These are phyloP conservation scores for Cladophialophora immunda DNA, from an alignment of 2,329 filamentous ascomycete species.

Conservation along the genomic window DNA sequence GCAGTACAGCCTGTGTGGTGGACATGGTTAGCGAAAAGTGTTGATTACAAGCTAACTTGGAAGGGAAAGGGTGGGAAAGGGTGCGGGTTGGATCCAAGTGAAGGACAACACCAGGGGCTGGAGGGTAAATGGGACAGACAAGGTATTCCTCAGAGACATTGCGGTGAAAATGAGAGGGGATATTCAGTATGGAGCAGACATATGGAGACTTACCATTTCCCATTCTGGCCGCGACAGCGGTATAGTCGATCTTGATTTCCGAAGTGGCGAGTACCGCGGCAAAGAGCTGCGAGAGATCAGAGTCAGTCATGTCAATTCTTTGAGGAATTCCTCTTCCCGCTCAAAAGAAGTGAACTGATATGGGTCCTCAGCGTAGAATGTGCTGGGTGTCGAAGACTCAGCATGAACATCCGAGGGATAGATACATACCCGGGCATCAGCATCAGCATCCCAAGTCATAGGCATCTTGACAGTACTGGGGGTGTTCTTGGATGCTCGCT, in stretches of 20 bases:
- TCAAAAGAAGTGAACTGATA: neutral
- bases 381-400: neutral
- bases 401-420: neutral
- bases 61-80: no score
- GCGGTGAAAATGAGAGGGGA: neutral
- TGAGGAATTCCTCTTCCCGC: no score
- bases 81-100: no score
- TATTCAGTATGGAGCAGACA: neutral
- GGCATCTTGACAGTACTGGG: conserved; percentile 31
- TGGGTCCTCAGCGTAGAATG: neutral
- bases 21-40: neutral
- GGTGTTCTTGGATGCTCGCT: neutral
- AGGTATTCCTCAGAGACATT: neutral
- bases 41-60: neutral
- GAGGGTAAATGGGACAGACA: no score
- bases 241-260: neutral
- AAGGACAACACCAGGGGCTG: no score
- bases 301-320: neutral
- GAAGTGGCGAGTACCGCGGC: conserved; percentile 5
- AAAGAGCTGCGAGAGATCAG: conserved; percentile 4
- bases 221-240: conserved; percentile 7
- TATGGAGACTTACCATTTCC: conserved; percentile 15
- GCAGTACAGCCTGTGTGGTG: conserved; percentile 26
- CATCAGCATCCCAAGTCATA: conserved; percentile 31
- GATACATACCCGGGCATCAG: conserved; percentile 30